phyloP scores from a whole-genome alignment of 2,329 filamentous ascomycete species.

The Trichophyton rubrum region DNA sequence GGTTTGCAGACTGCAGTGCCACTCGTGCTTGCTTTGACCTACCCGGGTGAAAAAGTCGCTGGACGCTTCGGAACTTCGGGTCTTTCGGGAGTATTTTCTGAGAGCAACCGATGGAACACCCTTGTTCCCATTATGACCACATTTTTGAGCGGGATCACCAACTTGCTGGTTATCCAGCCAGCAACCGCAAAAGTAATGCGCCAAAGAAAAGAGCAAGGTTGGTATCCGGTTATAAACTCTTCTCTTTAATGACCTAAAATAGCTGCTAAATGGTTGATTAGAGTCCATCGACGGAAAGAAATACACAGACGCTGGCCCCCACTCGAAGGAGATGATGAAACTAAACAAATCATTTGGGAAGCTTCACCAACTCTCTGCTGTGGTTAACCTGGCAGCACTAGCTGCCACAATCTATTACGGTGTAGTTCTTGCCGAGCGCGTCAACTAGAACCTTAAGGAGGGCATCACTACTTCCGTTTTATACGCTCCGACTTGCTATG shows the following conservation, averaged over 20 bases:
- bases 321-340: constrained; percentile 70
- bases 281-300: constrained; percentile 84
- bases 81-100: constrained; percentile 45
- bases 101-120: constrained; percentile 50
- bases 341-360: constrained; percentile 68
- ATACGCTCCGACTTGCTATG: neutral
- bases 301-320: constrained; percentile 63
- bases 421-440: constrained; percentile 53
- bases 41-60: constrained; percentile 47
- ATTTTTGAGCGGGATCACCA: constrained; percentile 57
- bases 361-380: constrained; percentile 68
- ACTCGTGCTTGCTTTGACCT: constrained; percentile 62
- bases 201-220: constrained; percentile 67
- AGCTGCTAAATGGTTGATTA: constrained; percentile 15
- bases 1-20: constrained; percentile 66
- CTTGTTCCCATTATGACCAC: constrained; percentile 57
- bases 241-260: neutral
- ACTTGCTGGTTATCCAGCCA: constrained; percentile 61
- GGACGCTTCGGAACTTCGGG: constrained; percentile 30
- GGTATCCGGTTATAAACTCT: constrained; percentile 16
- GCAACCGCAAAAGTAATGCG: constrained; percentile 62
- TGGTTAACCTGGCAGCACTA: constrained; percentile 64
- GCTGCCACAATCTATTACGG: constrained; percentile 65
- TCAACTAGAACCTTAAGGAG: constrained; percentile 32
- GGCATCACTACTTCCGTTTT: neutral